Evolutionary conservation across 495 filamentous ascomycete genomes (phyloP), one percentile per base, ranked within the genome.

Genomic region (Penicillium roqueforti): DNA sequence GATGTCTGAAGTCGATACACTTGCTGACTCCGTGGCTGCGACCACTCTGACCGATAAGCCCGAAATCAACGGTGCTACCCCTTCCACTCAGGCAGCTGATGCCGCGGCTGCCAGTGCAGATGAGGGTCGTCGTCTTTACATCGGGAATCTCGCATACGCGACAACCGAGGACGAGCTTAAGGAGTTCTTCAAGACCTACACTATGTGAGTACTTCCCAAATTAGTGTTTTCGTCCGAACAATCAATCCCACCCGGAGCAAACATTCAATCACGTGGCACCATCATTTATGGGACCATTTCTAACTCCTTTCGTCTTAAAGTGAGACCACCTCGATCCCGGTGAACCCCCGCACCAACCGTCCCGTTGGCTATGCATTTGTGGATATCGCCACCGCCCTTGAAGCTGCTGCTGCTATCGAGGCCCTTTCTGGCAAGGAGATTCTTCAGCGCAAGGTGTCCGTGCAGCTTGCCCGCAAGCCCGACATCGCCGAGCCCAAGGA

Each of bases 131-230:
- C 90, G 93, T 78, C 84, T 98, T 59, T 98, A 98, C 78, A 97
- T 97, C 80, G 93, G 93, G 74, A 98, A 98, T 80, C 90, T 98
- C 83, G 93, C 93, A 53, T 97, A 98, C 73, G 91, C 93, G 84
- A 97, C 93, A 81, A 95, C 91, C 68, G 93, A 97, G 88, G 93
- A 89, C 84, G 90, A 96, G 83, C 88, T 99, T 80, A 96, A 92
- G 79, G 90, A 91, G 53, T 99, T 99, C 83, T 99, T 99, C 85
- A 88, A 88, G 78, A 86, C 82, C 74, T 97, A 92, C 85, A 86
- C 90, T 76, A 87, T 99, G 95, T 99, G 84, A 84, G 93, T 88
- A 58, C 38, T 60, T 11, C 5, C 34, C n/a, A 31, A 5, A 16
- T 14, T 6, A 47, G 14, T 28, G 19, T 10, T 13, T 23, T 10